Evolutionary conservation across 257 asterid species (phyloP).

Genomic region (Lithospermum erythrorhizon): DNA sequence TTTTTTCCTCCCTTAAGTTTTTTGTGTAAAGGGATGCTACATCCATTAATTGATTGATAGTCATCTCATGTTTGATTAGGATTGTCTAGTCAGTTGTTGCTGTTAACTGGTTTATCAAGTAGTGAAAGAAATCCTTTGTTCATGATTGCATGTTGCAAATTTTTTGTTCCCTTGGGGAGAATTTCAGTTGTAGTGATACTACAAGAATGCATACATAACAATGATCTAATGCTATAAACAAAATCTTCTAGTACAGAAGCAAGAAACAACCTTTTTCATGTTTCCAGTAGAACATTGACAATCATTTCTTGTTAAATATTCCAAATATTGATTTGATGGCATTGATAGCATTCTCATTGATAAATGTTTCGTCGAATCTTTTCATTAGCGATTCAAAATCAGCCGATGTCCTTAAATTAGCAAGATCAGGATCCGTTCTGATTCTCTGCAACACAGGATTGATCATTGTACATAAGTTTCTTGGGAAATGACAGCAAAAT

Average conservation of each 20-base stretch:
- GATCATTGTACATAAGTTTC: not conserved
- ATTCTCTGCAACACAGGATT: conserved; percentile 44
- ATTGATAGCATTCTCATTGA: conserved; percentile 84
- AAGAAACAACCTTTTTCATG: not conserved
- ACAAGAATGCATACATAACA: not conserved
- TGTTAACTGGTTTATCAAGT: not conserved
- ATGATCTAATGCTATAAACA: not conserved
- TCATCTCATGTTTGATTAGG: conserved; percentile 34
- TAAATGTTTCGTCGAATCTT: conserved; percentile 77
- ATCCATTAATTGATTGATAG: conserved; percentile 64
- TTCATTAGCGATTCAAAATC: conserved; percentile 64
- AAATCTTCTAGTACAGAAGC: not conserved
- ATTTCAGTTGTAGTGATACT: not conserved
- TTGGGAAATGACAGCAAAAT: not conserved
- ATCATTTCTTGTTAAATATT: conserved; percentile 52
- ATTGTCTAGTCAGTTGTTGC: conserved; percentile 8
- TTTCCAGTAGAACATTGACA: not conserved
- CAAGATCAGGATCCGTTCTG: conserved; percentile 82
- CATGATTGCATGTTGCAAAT: no score
- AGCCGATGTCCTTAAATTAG: conserved; percentile 45
- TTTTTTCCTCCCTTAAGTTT: conserved; percentile 48
- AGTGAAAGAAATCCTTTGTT: not conserved
- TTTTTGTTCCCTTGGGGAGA: no score
- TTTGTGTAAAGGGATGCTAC: conserved; percentile 91
- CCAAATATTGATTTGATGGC: conserved; percentile 86